Percentiles rank a stretch among this genome's conserved stretches.
phyloP scores from a whole-genome alignment of 495 filamentous ascomycete genomes.

The Neurospora sp. region DNA sequence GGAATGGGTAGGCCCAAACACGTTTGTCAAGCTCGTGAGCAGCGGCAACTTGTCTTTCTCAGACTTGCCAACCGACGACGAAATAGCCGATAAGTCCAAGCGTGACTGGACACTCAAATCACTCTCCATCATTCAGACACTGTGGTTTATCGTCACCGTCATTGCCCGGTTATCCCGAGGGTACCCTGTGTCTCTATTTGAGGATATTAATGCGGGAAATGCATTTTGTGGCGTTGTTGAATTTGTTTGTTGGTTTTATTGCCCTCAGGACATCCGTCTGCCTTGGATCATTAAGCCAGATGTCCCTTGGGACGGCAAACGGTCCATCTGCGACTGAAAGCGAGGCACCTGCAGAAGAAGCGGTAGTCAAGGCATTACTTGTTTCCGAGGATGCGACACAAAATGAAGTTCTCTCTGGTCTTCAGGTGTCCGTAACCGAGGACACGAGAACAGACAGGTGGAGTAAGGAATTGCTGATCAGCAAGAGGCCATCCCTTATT shows the following conservation, averaged over 20 bases:
- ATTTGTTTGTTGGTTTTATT: not conserved
- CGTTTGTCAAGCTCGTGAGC: not conserved
- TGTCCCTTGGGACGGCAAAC: fast-evolving
- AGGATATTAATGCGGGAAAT: not conserved
- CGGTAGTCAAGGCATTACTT: too few species aligned
- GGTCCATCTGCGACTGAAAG: fast-evolving
- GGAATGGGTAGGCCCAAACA: fast-evolving
- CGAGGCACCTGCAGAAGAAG: too few species aligned
- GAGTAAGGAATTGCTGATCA: not conserved
- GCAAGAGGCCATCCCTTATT: not conserved
- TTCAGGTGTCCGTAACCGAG: too few species aligned
- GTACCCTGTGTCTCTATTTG: not conserved
- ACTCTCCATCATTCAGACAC: not conserved
- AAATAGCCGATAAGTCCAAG: not conserved
- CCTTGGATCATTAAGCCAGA: fast-evolving
- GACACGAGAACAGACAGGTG: not conserved
- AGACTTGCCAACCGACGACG: not conserved
- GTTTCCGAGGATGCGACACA: not conserved
- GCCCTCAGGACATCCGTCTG: not conserved
- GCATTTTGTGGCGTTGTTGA: not conserved
- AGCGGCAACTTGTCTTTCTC: not conserved
- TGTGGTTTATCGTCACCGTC: not conserved
- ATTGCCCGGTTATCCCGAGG: not conserved
- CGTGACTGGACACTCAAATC: not conserved
- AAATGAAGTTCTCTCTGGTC: too few species aligned